A percentile compares a stretch with the other conserved stretches of the same genome.
phyloP scores from a whole-genome alignment of 2,329 filamentous ascomycete genomes.

The Claviceps cyperi region DNA sequence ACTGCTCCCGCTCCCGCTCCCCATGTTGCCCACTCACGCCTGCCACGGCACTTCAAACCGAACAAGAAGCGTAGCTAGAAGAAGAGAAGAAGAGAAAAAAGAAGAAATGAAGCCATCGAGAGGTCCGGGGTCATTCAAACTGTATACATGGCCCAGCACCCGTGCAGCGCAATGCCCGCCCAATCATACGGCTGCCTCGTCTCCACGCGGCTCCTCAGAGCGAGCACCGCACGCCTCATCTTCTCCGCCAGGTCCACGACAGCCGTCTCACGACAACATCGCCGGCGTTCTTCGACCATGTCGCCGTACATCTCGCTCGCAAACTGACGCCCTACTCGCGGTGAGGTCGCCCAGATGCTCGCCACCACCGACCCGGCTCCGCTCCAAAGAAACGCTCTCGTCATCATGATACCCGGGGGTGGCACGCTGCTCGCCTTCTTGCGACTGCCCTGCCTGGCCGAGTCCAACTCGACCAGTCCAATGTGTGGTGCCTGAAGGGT shows the following conservation, averaged over 20 bases:
- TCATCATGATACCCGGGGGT: not conserved
- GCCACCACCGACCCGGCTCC: not conserved
- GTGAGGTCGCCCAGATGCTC: not conserved
- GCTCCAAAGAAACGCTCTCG: not conserved
- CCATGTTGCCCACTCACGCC: too few relatives aligned
- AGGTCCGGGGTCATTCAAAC: not conserved
- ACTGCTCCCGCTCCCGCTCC: too few relatives aligned
- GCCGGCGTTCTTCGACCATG: not conserved
- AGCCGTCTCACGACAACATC: not conserved
- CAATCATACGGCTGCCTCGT: not conserved
- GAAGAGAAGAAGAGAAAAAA: too few relatives aligned
- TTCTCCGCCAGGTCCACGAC: not conserved
- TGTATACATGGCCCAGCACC: not conserved
- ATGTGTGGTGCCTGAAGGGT: not conserved
- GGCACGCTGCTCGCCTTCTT: not conserved
- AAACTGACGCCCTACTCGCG: not conserved
- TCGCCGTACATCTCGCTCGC: not conserved
- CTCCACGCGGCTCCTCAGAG: not conserved
- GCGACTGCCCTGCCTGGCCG: not conserved
- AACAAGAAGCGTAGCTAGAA: too few relatives aligned
- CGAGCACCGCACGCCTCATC: not conserved
- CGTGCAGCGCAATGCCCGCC: conserved; percentile 1
- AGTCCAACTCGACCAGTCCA: not conserved
- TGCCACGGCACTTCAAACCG: too few relatives aligned
- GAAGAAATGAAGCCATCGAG: too few relatives aligned